Base-by-base conservation (phyloP, 2,329 filamentous ascomycete species). In the Sporothrix variecibatus region DNA sequence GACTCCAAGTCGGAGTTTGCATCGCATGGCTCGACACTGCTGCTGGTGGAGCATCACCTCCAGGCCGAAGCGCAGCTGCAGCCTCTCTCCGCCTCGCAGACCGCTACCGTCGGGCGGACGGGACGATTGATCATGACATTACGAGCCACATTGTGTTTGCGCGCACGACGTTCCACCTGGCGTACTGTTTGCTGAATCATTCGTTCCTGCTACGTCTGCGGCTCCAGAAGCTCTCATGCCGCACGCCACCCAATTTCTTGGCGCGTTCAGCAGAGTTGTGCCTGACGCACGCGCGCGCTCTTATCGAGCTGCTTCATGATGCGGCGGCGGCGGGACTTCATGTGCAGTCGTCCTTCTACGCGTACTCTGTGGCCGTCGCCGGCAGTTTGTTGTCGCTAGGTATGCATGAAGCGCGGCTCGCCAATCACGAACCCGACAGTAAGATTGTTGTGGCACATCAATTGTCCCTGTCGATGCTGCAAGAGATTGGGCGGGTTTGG, bases 1-100 rank as follows among this genome's bases (percentile, higher is more conserved):
- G 58, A 38, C 58, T 62, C 58, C 58, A 62, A 34, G 58, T 62
- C 58, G 8, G 28, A 62, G 58, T 62, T 62, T 62, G 58, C 58
- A 3, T 62, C 28, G 15, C 58, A 62, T 20, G 58, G 58, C 28
- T 62, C 58, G 6, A 60, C 56, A 31, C 56, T 62, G 28, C 28
- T 62, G 5, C 58, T 62, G 23, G 58, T 62, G 17, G 58, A 38
- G 28, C 26, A 62, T 26, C 58, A 38, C 17, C 26, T 62, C 23
- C 58, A 62, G 58, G 58, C 26, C 28, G 58, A 62, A 28, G 31
- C 51, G 26, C 51, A 56, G 23, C 9, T 62, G 58, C 58, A 62
- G 58, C 58, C 58, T 31, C 3, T 62, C 17, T 8, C 58, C 9
- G 26, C 58, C 58, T 62, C 17, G 58, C 58, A 11, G 58, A 38